phyloP scores from a whole-genome alignment of 2,329 filamentous ascomycete species.

The Aspergillus piperis region DNA sequence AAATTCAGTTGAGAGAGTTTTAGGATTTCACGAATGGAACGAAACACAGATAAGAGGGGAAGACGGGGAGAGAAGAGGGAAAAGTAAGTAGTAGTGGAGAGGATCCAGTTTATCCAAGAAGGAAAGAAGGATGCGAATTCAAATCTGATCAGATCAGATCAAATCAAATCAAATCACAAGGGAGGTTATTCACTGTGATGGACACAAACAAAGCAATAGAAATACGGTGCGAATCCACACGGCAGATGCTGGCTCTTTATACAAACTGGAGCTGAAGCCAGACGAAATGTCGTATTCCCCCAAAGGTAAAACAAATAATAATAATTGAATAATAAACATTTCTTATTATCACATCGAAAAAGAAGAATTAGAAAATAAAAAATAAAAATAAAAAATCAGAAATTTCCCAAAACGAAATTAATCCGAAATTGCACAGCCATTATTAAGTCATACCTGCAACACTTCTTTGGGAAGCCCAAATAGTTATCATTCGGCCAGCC shows the following conservation, averaged over 20 bases:
- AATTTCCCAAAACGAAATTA: background rate
- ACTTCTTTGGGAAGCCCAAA: background rate
- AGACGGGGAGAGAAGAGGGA: background rate
- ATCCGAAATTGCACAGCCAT: background rate
- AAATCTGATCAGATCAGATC: background rate
- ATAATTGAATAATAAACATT: background rate
- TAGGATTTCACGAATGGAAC: background rate
- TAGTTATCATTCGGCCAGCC: background rate
- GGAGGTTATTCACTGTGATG: background rate
- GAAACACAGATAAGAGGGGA: background rate
- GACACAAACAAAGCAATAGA: background rate
- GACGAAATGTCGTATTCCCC: background rate
- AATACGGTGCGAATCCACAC: background rate
- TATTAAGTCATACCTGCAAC: background rate
- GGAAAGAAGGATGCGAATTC: background rate
- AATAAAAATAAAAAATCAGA: background rate
- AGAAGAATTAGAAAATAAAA: background rate
- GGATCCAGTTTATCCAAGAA: background rate
- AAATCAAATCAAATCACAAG: no score
- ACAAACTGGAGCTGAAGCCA: background rate
- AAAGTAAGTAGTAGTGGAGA: background rate
- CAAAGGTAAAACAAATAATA: background rate
- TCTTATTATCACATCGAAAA: no score
- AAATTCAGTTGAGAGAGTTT: no score
- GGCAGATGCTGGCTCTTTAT: background rate